phyloP scores from a whole-genome alignment of 768 basidiomycete species.

The Inosperma sp. region DNA sequence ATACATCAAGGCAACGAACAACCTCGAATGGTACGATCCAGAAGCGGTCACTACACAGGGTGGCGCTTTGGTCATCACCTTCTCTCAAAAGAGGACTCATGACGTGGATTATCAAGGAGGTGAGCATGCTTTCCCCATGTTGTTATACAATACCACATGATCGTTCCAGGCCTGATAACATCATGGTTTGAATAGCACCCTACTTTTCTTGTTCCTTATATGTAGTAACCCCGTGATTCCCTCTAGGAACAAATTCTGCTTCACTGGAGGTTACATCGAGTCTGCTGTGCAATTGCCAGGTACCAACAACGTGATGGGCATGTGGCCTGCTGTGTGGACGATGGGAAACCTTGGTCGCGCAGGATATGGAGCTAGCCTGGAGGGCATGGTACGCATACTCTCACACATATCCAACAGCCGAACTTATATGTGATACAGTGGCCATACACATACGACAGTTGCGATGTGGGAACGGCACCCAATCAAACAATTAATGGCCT shows the following conservation, averaged over 20 bases:
- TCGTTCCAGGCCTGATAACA: constrained; percentile 40
- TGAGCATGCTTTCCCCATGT: constrained; percentile 27
- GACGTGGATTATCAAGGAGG: constrained; percentile 68
- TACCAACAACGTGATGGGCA: constrained; percentile 52
- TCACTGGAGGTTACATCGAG: constrained; percentile 82
- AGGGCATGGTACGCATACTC: constrained; percentile 55
- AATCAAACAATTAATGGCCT: constrained; percentile 76
- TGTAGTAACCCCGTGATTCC: constrained; percentile 39
- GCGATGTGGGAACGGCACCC: constrained; percentile 84
- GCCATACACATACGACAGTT: constrained; percentile 81
- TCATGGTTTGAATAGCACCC: constrained; percentile 48
- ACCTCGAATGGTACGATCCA: constrained; percentile 88
- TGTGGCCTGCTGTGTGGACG: constrained; percentile 81
- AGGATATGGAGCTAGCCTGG: constrained; percentile 81
- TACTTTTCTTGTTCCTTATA: neutral
- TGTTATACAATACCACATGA: constrained; percentile 31
- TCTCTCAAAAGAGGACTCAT: constrained; percentile 59
- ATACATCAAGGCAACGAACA: constrained; percentile 50
- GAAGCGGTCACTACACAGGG: constrained; percentile 62
- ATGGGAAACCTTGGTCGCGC: constrained; percentile 82
- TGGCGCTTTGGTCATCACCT: constrained; percentile 70
- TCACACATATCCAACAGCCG: neutral
- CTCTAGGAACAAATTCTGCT: constrained; percentile 87
- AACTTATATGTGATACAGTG: constrained; percentile 39
- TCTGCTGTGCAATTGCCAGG: constrained; percentile 66